Evolutionary conservation across 768 basidiomycete species (phyloP).

Genomic region (Chiua virens): DNA sequence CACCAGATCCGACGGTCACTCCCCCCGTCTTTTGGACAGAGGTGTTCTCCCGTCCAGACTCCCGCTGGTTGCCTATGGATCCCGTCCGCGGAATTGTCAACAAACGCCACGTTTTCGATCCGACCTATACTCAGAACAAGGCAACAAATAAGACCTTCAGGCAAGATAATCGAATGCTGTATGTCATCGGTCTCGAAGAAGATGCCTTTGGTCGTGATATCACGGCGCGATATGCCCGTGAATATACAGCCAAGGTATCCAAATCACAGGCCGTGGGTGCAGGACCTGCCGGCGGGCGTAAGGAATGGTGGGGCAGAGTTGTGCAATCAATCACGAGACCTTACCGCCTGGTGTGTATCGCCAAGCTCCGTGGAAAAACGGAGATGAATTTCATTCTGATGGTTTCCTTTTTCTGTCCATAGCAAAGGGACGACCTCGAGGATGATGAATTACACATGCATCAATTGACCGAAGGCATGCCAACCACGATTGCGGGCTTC

Average conservation of each 20-base stretch:
- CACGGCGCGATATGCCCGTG: conserved; percentile 82
- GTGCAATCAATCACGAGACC: conserved; percentile 64
- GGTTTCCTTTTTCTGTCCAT: conserved; percentile 4
- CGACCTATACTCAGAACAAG: conserved; percentile 39
- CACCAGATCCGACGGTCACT: conserved; percentile 53
- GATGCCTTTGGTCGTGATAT: conserved; percentile 92
- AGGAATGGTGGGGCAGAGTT: conserved; percentile 85
- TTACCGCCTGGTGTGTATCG: conserved; percentile 70
- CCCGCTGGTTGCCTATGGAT: conserved; percentile 91
- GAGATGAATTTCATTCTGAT: conserved; percentile 18
- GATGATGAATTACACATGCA: conserved; percentile 81
- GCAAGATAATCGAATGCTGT: conserved; percentile 83
- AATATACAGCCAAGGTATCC: conserved; percentile 77
- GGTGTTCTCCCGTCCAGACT: conserved; percentile 90
- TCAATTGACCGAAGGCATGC: conserved; percentile 90
- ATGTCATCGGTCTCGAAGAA: conserved; percentile 93
- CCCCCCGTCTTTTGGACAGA: conserved; percentile 97
- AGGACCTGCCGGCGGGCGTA: conserved; percentile 58
- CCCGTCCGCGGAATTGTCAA: conserved; percentile 80
- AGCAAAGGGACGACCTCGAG: conserved; percentile 93
- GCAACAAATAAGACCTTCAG: conserved; percentile 17
- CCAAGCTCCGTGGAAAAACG: conserved; percentile 16
- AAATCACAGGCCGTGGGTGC: conserved; percentile 83
- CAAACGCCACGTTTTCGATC: conserved; percentile 79
- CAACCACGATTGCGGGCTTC: conserved; percentile 85